phyloP scores from a whole-genome alignment of 352 stramenopile species.

The Phytophthora fragariae region DNA sequence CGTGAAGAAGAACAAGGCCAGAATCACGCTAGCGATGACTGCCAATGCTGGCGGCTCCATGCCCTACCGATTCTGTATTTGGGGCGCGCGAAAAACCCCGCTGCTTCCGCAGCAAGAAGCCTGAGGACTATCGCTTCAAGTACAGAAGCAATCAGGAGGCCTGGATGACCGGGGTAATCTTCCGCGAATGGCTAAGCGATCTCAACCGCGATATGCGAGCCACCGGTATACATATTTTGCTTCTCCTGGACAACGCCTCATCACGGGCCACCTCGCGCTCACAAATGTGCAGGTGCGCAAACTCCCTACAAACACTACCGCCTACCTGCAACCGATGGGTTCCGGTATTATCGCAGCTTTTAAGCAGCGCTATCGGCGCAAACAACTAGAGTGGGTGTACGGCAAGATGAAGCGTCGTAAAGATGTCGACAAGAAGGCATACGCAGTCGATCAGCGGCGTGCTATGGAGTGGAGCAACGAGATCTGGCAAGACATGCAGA shows the following conservation, averaged over 20 bases:
- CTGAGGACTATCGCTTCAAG: neutral
- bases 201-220: neutral
- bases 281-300: neutral
- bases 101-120: too few species aligned
- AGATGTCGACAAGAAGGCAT: too few species aligned
- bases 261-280: neutral
- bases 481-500: too few species aligned
- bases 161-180: neutral
- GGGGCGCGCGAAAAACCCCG: too few species aligned
- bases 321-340: neutral
- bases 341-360: neutral
- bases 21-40: neutral
- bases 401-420: too few species aligned
- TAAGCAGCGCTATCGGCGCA: neutral
- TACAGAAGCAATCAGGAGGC: neutral
- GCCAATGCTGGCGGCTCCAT: too few species aligned
- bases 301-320: neutral
- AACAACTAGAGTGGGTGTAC: neutral
- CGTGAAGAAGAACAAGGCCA: neutral
- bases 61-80: too few species aligned
- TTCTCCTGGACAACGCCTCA: neutral
- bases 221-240: neutral
- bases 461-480: too few species aligned
- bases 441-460: too few species aligned
- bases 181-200: neutral